Conservation (phyloP, 2,329 filamentous ascomycete genomes). For the Bipolaris sorokiniana region DNA sequence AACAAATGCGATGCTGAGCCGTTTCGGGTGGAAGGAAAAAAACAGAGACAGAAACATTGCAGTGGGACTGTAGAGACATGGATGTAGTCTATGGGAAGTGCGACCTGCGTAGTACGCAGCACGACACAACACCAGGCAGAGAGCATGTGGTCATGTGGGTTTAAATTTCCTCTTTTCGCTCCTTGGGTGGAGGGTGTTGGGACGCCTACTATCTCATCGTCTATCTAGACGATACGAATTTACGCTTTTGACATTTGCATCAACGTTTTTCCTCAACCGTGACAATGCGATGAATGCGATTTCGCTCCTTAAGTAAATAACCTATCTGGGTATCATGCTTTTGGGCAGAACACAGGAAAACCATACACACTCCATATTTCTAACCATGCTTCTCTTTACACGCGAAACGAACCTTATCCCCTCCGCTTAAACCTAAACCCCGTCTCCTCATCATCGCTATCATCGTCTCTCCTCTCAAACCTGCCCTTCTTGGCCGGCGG, state of each 20-base stretch:
- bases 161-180: slow-evolving; percentile 3
- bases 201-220: slow-evolving; percentile 8
- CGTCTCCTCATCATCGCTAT: slow-evolving; percentile 64
- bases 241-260: slow-evolving; percentile 3
- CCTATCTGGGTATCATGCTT: slow-evolving; percentile 13
- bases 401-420: slow-evolving; percentile 3
- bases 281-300: neutral
- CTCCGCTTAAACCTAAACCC: slow-evolving; percentile 60
- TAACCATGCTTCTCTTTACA: neutral
- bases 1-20: neutral
- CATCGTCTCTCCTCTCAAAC: slow-evolving; percentile 47
- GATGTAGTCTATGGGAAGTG: neutral
- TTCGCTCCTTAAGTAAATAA: neutral
- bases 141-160: neutral
- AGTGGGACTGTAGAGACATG: neutral
- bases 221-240: slow-evolving; percentile 11
- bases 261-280: neutral
- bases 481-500: slow-evolving; percentile 41
- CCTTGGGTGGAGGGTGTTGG: slow-evolving; percentile 6
- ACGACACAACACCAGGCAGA: neutral
- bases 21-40: neutral
- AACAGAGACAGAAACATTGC: neutral
- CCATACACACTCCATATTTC: neutral
- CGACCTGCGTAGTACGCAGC: neutral
- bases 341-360: neutral